These are phyloP conservation scores for Pseudogymnoascus sp. DNA, from an alignment of 2,329 filamentous ascomycete species.

Conservation along the genomic window DNA sequence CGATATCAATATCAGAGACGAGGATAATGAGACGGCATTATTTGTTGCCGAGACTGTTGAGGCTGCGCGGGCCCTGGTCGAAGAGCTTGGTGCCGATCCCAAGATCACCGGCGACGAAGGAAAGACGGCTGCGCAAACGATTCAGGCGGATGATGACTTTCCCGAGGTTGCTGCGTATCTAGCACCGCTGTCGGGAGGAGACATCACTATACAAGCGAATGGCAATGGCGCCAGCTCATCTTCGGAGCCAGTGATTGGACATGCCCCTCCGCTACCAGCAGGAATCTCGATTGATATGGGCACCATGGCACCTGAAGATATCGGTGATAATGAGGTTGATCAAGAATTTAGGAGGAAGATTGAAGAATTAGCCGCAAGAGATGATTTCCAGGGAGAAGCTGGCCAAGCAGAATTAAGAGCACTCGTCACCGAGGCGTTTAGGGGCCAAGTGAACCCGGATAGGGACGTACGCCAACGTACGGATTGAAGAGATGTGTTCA, in stretches of 20 bases:
- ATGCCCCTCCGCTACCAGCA: conserved; percentile 58
- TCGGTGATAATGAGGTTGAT: conserved; percentile 60
- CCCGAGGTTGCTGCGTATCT: conserved; percentile 64
- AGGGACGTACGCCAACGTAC: conserved; percentile 57
- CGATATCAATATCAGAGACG: conserved; percentile 72
- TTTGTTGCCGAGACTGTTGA: conserved; percentile 82
- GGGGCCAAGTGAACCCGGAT: conserved; percentile 53
- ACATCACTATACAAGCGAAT: conserved; percentile 24
- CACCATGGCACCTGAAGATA: conserved; percentile 59
- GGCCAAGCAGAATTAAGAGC: conserved; percentile 72
- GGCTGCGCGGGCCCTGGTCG: conserved; percentile 70
- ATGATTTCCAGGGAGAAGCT: conserved; percentile 74
- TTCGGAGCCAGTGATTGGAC: not conserved
- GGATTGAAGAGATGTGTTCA: conserved; percentile 34
- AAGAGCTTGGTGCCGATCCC: conserved; percentile 68
- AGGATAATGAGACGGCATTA: conserved; percentile 88
- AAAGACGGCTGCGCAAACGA: conserved; percentile 71
- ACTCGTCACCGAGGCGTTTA: conserved; percentile 72
- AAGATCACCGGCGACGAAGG: conserved; percentile 63
- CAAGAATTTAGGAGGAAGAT: conserved; percentile 79
- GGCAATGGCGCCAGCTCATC: conserved; percentile 13
- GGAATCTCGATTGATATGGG: conserved; percentile 73
- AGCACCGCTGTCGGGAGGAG: conserved; percentile 27
- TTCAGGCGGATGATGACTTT: conserved; percentile 70
- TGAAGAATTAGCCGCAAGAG: conserved; percentile 74